Evolutionary conservation across 345 rosid genomes (phyloP), one percentile per base, ranked within the genome.

Genomic region (Capsella bursapastoris): DNA sequence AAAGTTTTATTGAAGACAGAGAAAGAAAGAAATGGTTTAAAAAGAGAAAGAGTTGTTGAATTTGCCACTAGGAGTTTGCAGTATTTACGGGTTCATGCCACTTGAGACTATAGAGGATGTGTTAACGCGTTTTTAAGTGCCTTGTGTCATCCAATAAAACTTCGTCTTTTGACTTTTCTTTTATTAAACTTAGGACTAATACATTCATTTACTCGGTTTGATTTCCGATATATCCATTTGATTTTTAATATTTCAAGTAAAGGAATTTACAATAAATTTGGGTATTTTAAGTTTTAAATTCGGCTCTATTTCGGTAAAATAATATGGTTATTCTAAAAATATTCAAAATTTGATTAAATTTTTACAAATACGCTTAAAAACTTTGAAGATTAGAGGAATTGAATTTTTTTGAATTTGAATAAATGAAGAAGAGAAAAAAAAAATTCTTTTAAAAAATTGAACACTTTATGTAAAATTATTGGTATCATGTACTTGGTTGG

Each of bases 31-130:
- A 47, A 76, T 57, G 74, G 75, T 52, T 70, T 76, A 64, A 79
- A 22, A 79, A 79, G 65, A 49, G 70, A 34, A 49, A 68, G 60
- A 3, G 2, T 0, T 12, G 16, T 38, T 8, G 41, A 14, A 75
- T 74, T 74, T 27, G 83, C 83, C 83, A 77, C 79, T 73, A 51
- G 62, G 15, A 13, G 69, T 0, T 8, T 2, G 0, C 1, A 8
- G 0, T 80, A 73, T 59, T 73, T 73, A 44, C 83, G 78, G 13
- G 5, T 71, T 48, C 13, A 11, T 73, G 83, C 81, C 85, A 79
- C 82, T 71, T 74, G 49, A 64, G 35, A 12, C 2, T 53, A 34
- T 47, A 31, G 18, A 34, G 12, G 44, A 51, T 75, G 78, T 49
- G 52, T 62, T 49, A 74, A 74, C 59, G 66, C 70, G 60, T 3